Conservation (phyloP, 1,139 yeast genomes). For the Taiozyma sp. region DNA sequence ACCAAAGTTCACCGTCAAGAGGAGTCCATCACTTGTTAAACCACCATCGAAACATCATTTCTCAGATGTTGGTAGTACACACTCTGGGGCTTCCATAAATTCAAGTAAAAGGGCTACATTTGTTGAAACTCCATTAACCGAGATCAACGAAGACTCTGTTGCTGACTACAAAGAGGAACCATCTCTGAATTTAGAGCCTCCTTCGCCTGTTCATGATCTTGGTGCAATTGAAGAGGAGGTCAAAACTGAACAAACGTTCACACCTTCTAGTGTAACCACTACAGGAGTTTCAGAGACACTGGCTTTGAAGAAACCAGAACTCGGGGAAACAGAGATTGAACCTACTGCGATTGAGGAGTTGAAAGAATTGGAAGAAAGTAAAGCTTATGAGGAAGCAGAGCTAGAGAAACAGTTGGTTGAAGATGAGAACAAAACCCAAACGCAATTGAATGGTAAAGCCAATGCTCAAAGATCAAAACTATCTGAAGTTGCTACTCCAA, state of each 20-base stretch:
- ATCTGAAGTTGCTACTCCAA: not conserved
- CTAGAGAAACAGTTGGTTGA: not conserved
- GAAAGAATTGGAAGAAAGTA: not conserved
- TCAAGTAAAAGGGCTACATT: conserved; percentile 11
- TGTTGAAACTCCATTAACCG: conserved; percentile 5
- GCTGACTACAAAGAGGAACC: conserved; percentile 8
- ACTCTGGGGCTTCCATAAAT: conserved; percentile 14
- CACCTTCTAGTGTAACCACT: not conserved
- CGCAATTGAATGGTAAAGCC: not conserved
- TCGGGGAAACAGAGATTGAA: not conserved
- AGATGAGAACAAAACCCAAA: conserved; percentile 1
- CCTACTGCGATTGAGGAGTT: not conserved
- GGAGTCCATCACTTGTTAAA: not conserved
- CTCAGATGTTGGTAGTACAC: conserved; percentile 9
- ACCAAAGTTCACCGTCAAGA: conserved; percentile 7
- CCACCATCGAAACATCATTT: not conserved
- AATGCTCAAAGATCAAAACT: conserved; percentile 1
- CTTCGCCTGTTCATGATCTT: not conserved
- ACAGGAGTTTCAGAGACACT: not conserved
- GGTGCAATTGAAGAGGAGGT: conserved; percentile 14
- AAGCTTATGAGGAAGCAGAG: not conserved
- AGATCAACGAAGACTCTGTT: conserved; percentile 13
- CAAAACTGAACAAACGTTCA: not conserved
- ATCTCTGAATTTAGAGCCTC: not conserved
- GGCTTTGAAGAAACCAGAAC: not conserved